Evolutionary conservation across 2,329 filamentous ascomycete genomes (phyloP).

Genomic region (Myriosclerotinia scirpicola): DNA sequence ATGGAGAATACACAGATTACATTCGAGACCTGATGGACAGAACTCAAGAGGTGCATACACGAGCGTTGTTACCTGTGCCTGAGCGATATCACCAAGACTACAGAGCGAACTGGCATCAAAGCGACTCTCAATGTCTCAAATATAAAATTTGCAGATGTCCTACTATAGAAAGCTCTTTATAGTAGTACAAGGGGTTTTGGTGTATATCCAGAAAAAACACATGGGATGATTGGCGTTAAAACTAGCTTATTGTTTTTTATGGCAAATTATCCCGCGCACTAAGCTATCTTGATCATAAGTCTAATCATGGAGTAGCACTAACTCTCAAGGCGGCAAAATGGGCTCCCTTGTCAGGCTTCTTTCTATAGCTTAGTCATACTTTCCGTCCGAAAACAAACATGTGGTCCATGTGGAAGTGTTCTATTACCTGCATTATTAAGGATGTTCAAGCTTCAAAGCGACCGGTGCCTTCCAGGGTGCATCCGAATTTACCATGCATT

Average conservation of each 20-base stretch:
- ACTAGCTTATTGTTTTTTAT: background rate
- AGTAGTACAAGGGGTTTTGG: too few species aligned
- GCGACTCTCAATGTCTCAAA: background rate
- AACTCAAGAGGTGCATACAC: background rate
- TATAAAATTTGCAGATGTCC: background rate
- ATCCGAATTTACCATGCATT: background rate
- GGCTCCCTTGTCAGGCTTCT: background rate
- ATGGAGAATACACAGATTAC: background rate
- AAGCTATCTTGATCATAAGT: background rate
- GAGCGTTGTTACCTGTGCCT: background rate
- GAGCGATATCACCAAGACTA: background rate
- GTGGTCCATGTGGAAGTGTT: background rate
- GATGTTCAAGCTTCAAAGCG: background rate
- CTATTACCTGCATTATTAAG: background rate
- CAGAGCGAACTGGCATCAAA: background rate
- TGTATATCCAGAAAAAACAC: background rate
- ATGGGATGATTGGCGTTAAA: background rate
- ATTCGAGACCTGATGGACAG: background rate
- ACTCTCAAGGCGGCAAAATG: background rate
- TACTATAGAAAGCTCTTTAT: background rate
- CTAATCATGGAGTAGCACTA: background rate
- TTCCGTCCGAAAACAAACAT: background rate
- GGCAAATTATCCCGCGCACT: background rate
- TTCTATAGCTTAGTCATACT: background rate
- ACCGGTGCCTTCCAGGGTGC: background rate